Percentiles rank a stretch among this genome's conserved stretches.
phyloP scores from a whole-genome alignment of 352 stramenopile species.

The Pythium aphanidermatum region DNA sequence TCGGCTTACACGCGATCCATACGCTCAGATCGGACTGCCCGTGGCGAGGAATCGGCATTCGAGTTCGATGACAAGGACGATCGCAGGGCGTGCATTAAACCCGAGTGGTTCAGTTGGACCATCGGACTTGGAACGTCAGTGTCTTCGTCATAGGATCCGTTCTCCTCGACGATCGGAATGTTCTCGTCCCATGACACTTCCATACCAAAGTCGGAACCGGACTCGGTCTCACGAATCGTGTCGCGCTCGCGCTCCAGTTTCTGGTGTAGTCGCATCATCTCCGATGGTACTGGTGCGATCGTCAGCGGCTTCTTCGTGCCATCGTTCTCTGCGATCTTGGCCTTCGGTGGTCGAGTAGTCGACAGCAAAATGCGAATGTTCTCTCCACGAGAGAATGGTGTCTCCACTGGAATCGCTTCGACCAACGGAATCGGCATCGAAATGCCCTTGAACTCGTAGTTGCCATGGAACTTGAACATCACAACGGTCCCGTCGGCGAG shows the following conservation, averaged over 20 bases:
- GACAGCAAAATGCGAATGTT: constrained; percentile 32
- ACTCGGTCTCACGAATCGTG: constrained; percentile 81
- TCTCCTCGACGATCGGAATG: constrained; percentile 67
- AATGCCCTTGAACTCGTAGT: constrained; percentile 87
- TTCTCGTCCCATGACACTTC: constrained; percentile 66
- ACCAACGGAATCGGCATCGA: constrained; percentile 69
- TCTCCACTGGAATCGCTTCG: constrained; percentile 70
- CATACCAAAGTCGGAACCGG: constrained; percentile 59
- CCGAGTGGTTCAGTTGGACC: constrained; percentile 56
- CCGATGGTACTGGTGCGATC: constrained; percentile 41
- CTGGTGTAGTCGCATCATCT: constrained; percentile 56
- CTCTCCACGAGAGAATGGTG: constrained; percentile 17
- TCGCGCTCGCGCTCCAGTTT: constrained; percentile 61
- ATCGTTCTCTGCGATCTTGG: constrained; percentile 56
- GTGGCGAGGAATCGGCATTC: constrained; percentile 13
- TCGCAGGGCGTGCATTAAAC: constrained; percentile 49
- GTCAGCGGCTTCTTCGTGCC: constrained; percentile 36
- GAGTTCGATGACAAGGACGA: constrained; percentile 30
- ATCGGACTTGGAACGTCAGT: constrained; percentile 27
- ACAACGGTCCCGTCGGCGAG: constrained; percentile 51
- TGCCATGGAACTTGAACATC: constrained; percentile 79
- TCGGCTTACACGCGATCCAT: constrained; percentile 64
- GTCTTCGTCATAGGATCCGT: constrained; percentile 44
- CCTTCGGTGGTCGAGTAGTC: constrained; percentile 48
- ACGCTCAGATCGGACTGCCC: constrained; percentile 36